phyloP scores from a whole-genome alignment of 2,329 filamentous ascomycete genomes.

The Colletotrichum lentis region DNA sequence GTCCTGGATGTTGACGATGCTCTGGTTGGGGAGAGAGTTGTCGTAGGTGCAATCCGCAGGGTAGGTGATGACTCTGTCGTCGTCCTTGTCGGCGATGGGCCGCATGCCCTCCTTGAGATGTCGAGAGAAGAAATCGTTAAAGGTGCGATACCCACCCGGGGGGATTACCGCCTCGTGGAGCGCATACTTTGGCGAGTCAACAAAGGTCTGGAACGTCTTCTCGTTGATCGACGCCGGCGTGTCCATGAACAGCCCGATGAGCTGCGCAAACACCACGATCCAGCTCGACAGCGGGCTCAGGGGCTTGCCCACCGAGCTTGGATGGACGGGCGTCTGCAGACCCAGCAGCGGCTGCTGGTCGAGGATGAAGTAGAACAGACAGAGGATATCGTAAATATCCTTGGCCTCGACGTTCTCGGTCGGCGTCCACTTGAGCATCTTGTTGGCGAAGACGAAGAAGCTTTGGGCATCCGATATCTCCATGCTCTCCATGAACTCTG shows the following conservation, averaged over 20 bases:
- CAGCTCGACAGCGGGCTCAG: slow-evolving; percentile 49
- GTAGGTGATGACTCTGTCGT: slow-evolving; percentile 46
- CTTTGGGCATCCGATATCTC: slow-evolving; percentile 37
- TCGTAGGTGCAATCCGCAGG: slow-evolving; percentile 51
- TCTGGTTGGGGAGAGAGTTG: slow-evolving; percentile 39
- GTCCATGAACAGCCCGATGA: slow-evolving; percentile 49
- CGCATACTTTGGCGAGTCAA: slow-evolving; percentile 44
- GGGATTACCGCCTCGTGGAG: slow-evolving; percentile 47
- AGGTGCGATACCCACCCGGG: slow-evolving; percentile 46
- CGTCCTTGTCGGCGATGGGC: slow-evolving; percentile 43
- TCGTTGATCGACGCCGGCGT: slow-evolving; percentile 45
- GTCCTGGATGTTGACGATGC: slow-evolving; percentile 41
- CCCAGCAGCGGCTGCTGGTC: slow-evolving; percentile 45
- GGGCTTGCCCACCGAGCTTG: slow-evolving; percentile 42
- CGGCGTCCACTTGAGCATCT: slow-evolving; percentile 50
- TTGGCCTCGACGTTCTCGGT: slow-evolving; percentile 47
- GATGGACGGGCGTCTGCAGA: slow-evolving; percentile 41
- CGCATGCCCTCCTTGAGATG: slow-evolving; percentile 47
- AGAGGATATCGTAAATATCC: slow-evolving; percentile 49
- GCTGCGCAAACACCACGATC: slow-evolving; percentile 50
- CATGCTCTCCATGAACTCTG: slow-evolving; percentile 41
- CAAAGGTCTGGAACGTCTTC: slow-evolving; percentile 46
- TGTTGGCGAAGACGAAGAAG: slow-evolving; percentile 44
- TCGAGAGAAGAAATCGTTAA: slow-evolving; percentile 54
- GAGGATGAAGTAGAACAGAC: slow-evolving; percentile 53